A percentile compares a stretch with the other conserved stretches of the same genome.
phyloP scores from a whole-genome alignment of 192 early-diverging fungal genomes.

The Coemansia biformis region DNA sequence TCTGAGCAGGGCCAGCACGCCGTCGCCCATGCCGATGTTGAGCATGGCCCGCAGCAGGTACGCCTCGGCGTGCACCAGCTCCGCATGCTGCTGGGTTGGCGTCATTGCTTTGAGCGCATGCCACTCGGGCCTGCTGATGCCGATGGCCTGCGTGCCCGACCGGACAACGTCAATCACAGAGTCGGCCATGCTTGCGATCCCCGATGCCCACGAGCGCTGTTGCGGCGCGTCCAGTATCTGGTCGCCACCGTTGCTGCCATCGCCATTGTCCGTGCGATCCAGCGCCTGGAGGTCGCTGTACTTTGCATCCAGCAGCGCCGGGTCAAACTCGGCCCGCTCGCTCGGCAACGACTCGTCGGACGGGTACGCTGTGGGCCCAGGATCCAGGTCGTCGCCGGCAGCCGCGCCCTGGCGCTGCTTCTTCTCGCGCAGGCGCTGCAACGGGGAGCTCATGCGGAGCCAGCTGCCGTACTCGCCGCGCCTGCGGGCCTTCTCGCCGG shows the following conservation, averaged over 20 bases:
- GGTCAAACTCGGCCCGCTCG: constrained; percentile 10
- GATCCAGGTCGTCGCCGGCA: background rate
- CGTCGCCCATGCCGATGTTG: no score
- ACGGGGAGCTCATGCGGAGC: constrained; percentile 33
- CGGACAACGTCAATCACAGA: constrained; percentile 38
- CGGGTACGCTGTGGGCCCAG: constrained; percentile 1
- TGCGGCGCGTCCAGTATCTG: constrained; percentile 13
- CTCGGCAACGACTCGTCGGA: constrained; percentile 1
- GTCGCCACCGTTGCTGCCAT: constrained; percentile 3
- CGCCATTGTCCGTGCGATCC: background rate
- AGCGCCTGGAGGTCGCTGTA: constrained; percentile 19
- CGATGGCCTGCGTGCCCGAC: no score
- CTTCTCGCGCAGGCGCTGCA: constrained; percentile 23
- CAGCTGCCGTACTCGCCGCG: constrained; percentile 7
- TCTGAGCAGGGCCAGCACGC: no score
- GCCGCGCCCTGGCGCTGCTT: constrained; percentile 1
- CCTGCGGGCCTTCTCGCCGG: background rate
- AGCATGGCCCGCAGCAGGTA: no score
- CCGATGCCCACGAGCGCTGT: constrained; percentile 35
- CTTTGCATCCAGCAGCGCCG: constrained; percentile 20
- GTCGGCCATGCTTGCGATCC: constrained; percentile 30
- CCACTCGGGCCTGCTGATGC: no score
- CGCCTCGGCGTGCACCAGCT: no score
- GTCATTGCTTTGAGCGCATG: no score
- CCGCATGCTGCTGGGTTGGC: no score